Conservation (phyloP, 805 yeast genomes). For the Spathaspora sp. region DNA sequence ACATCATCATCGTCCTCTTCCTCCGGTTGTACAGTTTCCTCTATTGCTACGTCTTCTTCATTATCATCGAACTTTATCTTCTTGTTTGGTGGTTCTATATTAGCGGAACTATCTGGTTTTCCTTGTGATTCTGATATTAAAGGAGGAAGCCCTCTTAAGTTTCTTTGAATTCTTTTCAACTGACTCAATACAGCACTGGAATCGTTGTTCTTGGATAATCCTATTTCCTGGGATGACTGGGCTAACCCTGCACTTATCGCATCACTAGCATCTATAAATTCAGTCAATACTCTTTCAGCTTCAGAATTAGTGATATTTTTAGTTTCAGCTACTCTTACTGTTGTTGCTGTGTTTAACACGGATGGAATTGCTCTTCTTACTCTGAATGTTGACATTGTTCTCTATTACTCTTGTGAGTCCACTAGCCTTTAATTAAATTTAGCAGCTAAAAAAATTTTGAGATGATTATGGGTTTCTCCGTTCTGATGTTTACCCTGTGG, state of each 20-base stretch:
- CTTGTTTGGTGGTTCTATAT: conserved; percentile 13
- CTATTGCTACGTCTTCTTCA: conserved; percentile 12
- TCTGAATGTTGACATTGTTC: conserved; percentile 27
- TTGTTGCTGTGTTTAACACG: conserved; percentile 47
- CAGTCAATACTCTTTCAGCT: conserved; percentile 44
- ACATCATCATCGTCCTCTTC: conserved; percentile 14
- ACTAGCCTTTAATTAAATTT: background rate
- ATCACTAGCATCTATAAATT: conserved; percentile 40
- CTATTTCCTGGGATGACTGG: conserved; percentile 22
- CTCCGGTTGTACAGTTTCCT: conserved; percentile 13
- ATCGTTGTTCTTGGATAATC: conserved; percentile 20
- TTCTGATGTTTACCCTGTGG: background rate
- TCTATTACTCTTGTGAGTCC: background rate
- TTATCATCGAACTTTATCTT: conserved; percentile 26
- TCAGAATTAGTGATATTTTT: conserved; percentile 31
- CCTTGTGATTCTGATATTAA: conserved; percentile 14
- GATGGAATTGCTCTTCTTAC: conserved; percentile 40
- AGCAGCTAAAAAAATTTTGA: background rate
- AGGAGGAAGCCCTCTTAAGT: conserved; percentile 79
- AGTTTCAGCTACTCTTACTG: conserved; percentile 27
- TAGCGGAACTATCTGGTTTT: background rate
- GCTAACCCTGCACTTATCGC: conserved; percentile 18
- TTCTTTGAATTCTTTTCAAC: conserved; percentile 70
- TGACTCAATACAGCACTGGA: conserved; percentile 48
- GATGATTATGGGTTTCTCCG: background rate